phyloP scores from a whole-genome alignment of 768 basidiomycete species.

The Lactifluus piperatus region DNA sequence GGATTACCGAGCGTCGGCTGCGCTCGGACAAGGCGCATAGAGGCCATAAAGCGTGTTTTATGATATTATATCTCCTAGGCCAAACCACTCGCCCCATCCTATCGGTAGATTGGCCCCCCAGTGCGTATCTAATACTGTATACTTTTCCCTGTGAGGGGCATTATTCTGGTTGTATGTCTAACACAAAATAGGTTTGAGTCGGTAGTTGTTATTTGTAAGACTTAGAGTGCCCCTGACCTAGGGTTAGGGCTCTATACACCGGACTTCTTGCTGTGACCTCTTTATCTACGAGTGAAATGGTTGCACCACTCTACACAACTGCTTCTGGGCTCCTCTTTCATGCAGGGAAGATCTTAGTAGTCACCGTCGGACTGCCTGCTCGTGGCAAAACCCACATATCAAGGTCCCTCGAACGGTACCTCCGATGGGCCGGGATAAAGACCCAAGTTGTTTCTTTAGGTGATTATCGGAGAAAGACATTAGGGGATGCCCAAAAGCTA shows the following conservation, averaged over 20 bases:
- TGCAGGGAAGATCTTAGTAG: constrained; percentile 90
- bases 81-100: not conserved
- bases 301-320: constrained; percentile 92
- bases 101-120: not conserved
- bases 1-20: constrained; percentile 46
- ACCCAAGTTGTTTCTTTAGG: constrained; percentile 92
- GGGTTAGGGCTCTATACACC: constrained; percentile 6
- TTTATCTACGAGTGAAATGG: constrained; percentile 40
- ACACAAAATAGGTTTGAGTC: not conserved
- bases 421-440: constrained; percentile 97
- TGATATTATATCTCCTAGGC: not conserved
- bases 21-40: not conserved
- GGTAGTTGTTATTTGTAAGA: not conserved
- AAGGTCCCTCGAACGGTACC: constrained; percentile 90
- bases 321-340: constrained; percentile 80
- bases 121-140: not conserved
- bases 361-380: constrained; percentile 90
- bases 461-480: constrained; percentile 83
- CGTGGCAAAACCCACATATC: constrained; percentile 97
- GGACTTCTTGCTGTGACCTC: no score
- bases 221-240: not conserved
- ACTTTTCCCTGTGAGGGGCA: not conserved
- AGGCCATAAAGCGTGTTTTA: not conserved
- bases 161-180: not conserved
- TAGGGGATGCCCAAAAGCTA: constrained; percentile 82